A percentile compares a stretch with the other conserved stretches of the same genome.
phyloP scores from a whole-genome alignment of 306 rosid species.

The Fragaria nilgerrensis region DNA sequence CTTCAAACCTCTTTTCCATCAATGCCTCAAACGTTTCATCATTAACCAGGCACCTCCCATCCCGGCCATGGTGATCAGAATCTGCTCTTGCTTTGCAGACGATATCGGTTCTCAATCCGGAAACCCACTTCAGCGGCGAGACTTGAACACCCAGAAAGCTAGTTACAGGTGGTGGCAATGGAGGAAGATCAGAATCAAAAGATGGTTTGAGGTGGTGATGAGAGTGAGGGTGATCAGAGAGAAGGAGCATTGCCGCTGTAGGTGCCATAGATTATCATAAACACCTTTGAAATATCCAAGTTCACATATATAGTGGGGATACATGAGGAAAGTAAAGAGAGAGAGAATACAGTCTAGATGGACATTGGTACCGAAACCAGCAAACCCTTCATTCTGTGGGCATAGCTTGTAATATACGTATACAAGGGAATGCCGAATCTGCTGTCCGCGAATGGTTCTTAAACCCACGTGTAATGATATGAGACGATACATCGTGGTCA shows the following conservation, averaged over 20 bases:
- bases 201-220: neutral
- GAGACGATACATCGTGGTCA: neutral
- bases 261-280: constrained; percentile 8
- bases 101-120: neutral
- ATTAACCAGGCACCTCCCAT: neutral
- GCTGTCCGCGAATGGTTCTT: neutral
- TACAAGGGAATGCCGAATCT: neutral
- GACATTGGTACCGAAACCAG: neutral
- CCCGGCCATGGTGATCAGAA: neutral
- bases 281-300: neutral
- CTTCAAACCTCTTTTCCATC: constrained; percentile 1
- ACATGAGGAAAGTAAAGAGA: neutral
- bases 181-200: neutral
- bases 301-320: neutral
- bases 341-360: neutral
- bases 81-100: neutral
- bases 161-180: neutral
- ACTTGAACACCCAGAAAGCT: neutral
- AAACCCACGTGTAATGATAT: neutral
- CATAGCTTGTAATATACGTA: neutral
- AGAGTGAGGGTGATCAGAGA: constrained; percentile 3
- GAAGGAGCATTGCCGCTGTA: constrained; percentile 9
- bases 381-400: neutral
- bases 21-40: neutral
- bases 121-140: neutral